These are phyloP conservation scores for Citrus cavaleriei DNA, from an alignment of 345 rosid species.

Conservation along the genomic window DNA sequence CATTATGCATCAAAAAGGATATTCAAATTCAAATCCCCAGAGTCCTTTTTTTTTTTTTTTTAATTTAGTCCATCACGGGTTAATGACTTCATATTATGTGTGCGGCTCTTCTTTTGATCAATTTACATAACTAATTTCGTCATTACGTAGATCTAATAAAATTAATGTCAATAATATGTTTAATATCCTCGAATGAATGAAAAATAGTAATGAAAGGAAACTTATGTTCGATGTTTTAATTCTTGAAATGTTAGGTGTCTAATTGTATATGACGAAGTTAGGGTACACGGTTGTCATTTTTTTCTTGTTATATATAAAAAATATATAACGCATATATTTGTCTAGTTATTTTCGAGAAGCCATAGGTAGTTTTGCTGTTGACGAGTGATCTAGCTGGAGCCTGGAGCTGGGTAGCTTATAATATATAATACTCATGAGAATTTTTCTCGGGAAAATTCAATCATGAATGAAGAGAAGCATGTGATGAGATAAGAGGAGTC, in stretches of 20 bases:
- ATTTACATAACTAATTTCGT: no score
- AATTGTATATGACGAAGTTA: no score
- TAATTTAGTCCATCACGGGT: background rate
- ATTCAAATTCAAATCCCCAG: background rate
- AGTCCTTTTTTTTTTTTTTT: no score
- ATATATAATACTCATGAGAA: background rate
- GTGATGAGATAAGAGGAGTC: conserved; percentile 13
- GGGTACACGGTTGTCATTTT: no score
- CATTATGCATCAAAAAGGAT: no score
- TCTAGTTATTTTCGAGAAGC: conserved; percentile 10
- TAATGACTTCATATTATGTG: background rate
- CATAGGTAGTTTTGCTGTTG: conserved; percentile 16
- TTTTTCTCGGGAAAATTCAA: background rate
- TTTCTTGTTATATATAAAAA: no score
- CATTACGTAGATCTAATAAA: background rate
- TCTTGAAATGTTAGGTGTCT: background rate
- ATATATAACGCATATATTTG: background rate
- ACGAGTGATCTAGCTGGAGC: background rate
- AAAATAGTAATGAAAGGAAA: background rate
- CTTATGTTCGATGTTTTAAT: background rate
- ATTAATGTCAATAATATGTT: no score
- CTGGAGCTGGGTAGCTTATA: background rate
- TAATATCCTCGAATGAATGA: no score
- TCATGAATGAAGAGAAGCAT: conserved; percentile 4
- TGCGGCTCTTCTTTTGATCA: background rate